Base-by-base conservation (phyloP, 495 filamentous ascomycete species). In the Xylaria longipes region DNA sequence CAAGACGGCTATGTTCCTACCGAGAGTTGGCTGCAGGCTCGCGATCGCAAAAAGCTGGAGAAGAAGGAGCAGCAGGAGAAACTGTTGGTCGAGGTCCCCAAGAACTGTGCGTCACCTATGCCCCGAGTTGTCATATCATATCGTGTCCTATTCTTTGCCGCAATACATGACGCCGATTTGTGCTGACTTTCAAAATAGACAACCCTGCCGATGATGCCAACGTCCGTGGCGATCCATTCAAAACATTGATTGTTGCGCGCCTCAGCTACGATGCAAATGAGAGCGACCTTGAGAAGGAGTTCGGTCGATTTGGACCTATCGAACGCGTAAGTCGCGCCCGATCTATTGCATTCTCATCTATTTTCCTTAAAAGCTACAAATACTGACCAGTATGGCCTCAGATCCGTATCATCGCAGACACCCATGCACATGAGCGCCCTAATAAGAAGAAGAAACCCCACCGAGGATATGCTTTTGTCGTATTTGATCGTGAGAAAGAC, bases 401-500 rank as follows among this genome's bases (percentile, higher is more conserved):
- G 94, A 97, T 98, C 78, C 93, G 95, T 63, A 92, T 97, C 76
- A 89, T 98, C 71, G 87, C 79, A 43, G 88, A 93, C 75, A 88
- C 86, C 27, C 85, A 90, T 75, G 88, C 88, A 73, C 86, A 90
- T 68, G 85, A 91, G 67, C 91, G 90, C 67, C 87, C 88, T 5
- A 94, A 93, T 74, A 91, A 91, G 78, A 89, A 89, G 66, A 95
- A 94, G 79, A 97, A 97, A 82, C 86, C 89, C 56, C 91, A 96
- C 79, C 88, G 90, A 74, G 96, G 96, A 72, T 99, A 99, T 83
- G 96, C 94, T 70, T 99, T 99, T 80, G 91, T 99, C 75, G 94
- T 98, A 60, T 99, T 94, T 80, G 95, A 98, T 82, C 91, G 93
- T 77, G 96, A 98, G 81, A 95, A 95, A 83, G 96, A 99, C 78